A percentile compares a stretch with the other conserved stretches of the same genome.
Evolutionary conservation across 345 rosid genomes (phyloP).

Genomic region (Gynandropsis gynandra): DNA sequence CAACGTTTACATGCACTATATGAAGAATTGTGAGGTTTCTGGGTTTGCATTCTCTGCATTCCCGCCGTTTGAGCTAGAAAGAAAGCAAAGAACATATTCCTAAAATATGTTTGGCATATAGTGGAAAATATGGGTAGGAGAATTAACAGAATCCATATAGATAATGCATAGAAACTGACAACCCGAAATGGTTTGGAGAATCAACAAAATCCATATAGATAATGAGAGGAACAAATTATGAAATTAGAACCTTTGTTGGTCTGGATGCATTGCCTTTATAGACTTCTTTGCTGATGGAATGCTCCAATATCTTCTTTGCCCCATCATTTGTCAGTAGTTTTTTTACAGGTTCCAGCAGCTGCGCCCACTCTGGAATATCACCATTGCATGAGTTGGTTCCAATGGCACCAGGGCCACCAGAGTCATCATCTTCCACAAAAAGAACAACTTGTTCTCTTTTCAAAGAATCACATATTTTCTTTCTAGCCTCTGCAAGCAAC

Average conservation of each 20-base stretch:
- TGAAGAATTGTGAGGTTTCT: too few relatives aligned
- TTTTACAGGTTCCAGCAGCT: constrained; percentile 74
- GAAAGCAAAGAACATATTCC: too few relatives aligned
- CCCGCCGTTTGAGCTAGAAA: too few relatives aligned
- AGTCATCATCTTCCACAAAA: constrained; percentile 57
- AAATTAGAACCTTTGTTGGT: constrained; percentile 76
- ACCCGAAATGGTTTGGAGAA: constrained; percentile 17
- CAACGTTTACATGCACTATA: too few relatives aligned
- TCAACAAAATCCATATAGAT: constrained; percentile 15
- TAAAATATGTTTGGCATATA: too few relatives aligned
- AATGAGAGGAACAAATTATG: constrained; percentile 20
- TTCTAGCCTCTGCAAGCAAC: constrained; percentile 96
- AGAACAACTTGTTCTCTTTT: constrained; percentile 47
- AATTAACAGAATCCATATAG: too few relatives aligned
- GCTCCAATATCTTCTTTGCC: constrained; percentile 78
- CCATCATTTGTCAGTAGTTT: constrained; percentile 98
- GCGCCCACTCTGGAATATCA: constrained; percentile 80
- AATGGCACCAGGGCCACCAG: constrained; percentile 44
- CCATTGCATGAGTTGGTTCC: constrained; percentile 46
- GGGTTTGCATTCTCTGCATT: too few relatives aligned
- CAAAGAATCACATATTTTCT: constrained; percentile 59
- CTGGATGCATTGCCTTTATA: constrained; percentile 99
- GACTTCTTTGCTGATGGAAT: constrained; percentile 91
- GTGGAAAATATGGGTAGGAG: too few relatives aligned
- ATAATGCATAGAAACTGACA: constrained; percentile 11